Conservation (phyloP, 768 basidiomycete genomes). For the Tricholoma terreum region DNA sequence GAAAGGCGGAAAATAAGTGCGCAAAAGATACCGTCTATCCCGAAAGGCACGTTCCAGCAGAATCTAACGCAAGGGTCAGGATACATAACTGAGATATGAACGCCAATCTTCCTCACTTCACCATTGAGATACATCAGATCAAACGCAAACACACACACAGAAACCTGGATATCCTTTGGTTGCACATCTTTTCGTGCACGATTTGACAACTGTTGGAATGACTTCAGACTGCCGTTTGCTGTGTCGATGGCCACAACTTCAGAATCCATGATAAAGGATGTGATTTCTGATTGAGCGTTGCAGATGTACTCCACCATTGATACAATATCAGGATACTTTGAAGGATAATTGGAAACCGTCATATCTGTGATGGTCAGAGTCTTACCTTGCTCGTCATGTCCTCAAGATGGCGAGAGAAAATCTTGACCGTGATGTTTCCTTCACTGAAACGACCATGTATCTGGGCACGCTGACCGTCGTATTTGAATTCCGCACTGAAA, state of each 20-base stretch:
- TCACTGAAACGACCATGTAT: constrained; percentile 52
- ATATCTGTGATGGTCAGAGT: neutral
- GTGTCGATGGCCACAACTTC: constrained; percentile 85
- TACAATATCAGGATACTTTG: constrained; percentile 80
- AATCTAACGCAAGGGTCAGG: constrained; percentile 39
- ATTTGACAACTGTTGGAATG: constrained; percentile 86
- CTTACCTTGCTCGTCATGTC: constrained; percentile 86
- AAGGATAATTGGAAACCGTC: neutral
- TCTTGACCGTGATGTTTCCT: constrained; percentile 41
- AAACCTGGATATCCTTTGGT: constrained; percentile 68
- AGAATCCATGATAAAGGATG: constrained; percentile 78
- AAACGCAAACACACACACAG: constrained; percentile 84
- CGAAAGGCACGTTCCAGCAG: constrained; percentile 70
- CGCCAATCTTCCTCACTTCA: constrained; percentile 46
- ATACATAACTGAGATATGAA: neutral
- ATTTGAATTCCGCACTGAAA: constrained; percentile 88
- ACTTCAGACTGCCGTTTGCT: constrained; percentile 54
- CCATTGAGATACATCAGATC: constrained; percentile 87
- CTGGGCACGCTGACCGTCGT: constrained; percentile 85
- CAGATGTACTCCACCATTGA: constrained; percentile 54
- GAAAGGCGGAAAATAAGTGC: constrained; percentile 56
- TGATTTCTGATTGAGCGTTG: constrained; percentile 33
- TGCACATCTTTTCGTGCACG: constrained; percentile 82
- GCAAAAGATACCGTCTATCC: constrained; percentile 62
- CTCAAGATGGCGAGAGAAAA: constrained; percentile 89